phyloP scores from a whole-genome alignment of 169 alveolate species.

The Babesia ovata region DNA sequence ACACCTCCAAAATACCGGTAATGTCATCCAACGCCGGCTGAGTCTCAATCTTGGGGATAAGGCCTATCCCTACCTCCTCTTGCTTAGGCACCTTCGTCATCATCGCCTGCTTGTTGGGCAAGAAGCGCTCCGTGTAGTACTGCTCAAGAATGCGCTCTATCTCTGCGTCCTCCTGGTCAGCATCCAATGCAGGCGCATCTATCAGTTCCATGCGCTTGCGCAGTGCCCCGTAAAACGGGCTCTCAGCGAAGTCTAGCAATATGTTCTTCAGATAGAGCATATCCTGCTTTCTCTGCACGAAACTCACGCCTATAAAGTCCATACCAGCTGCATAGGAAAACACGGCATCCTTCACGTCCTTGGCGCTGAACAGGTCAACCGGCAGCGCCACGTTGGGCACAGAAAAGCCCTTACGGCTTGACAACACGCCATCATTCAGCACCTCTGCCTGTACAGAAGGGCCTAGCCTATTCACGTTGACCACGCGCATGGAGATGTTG shows the following conservation, averaged over 20 bases:
- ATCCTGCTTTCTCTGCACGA: slow-evolving; percentile 76
- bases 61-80: slow-evolving; percentile 57
- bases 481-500: slow-evolving; percentile 68
- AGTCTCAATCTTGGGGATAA: slow-evolving; percentile 95
- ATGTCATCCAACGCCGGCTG: slow-evolving; percentile 90
- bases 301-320: slow-evolving; percentile 77
- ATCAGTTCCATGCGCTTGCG: slow-evolving; percentile 27
- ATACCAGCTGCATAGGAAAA: slow-evolving; percentile 74
- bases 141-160: slow-evolving; percentile 44
- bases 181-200: slow-evolving; percentile 10
- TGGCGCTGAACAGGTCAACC: slow-evolving; percentile 75
- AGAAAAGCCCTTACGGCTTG: slow-evolving; percentile 82
- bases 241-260: slow-evolving; percentile 67
- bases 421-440: slow-evolving; percentile 75
- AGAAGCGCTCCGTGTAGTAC: slow-evolving; percentile 67
- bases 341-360: slow-evolving; percentile 81
- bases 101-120: slow-evolving; percentile 60
- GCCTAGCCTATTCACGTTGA: slow-evolving; percentile 38
- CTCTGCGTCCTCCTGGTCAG: slow-evolving; percentile 58
- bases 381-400: slow-evolving; percentile 79
- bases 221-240: slow-evolving; percentile 48
- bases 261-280: slow-evolving; percentile 72
- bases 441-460: slow-evolving; percentile 68
- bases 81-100: slow-evolving; percentile 37
- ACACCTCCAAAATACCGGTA: slow-evolving; percentile 86